Evolutionary conservation across 2,329 filamentous ascomycete genomes (phyloP).

Genomic region (Canariomyces notabilis): DNA sequence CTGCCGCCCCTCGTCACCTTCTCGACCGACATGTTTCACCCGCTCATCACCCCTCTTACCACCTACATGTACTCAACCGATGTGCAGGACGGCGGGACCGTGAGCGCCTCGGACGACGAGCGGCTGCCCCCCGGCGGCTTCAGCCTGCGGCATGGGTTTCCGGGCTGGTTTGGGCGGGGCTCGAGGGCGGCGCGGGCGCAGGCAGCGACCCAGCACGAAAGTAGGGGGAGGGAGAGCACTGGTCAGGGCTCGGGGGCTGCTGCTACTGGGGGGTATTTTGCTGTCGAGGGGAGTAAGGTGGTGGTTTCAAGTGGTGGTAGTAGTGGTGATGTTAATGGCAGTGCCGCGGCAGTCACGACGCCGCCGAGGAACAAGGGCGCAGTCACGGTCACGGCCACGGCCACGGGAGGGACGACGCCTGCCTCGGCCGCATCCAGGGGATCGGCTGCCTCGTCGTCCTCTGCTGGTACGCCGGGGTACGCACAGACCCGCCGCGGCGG

Average conservation of each 20-base stretch:
- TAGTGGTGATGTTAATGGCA: neutral
- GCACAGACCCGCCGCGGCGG: conserved; percentile 35
- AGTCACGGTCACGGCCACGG: conserved; percentile 14
- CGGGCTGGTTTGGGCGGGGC: conserved; percentile 74
- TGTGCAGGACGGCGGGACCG: conserved; percentile 67
- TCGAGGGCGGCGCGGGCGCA: conserved; percentile 38
- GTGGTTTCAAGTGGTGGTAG: neutral
- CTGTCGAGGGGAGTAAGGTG: too few species aligned
- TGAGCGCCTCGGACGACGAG: conserved; percentile 79
- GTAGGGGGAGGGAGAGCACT: neutral
- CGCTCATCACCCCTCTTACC: conserved; percentile 85
- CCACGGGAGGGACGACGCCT: conserved; percentile 1
- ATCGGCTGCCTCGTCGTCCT: conserved; percentile 20
- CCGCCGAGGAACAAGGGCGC: conserved; percentile 1
- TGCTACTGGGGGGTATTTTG: too few species aligned
- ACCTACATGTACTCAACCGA: conserved; percentile 89
- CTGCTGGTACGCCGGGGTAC: conserved; percentile 32
- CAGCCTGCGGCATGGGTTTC: conserved; percentile 85
- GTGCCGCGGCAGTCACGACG: conserved; percentile 2
- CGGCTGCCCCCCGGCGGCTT: conserved; percentile 83
- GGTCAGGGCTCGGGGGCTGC: neutral
- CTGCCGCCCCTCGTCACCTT: conserved; percentile 83
- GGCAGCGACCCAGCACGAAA: conserved; percentile 36
- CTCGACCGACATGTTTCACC: conserved; percentile 90
- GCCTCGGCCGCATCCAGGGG: conserved; percentile 1